A percentile compares a stretch with the other conserved stretches of the same genome.
phyloP scores from a whole-genome alignment of 768 basidiomycete genomes.

The Boletus rubroflammeus region DNA sequence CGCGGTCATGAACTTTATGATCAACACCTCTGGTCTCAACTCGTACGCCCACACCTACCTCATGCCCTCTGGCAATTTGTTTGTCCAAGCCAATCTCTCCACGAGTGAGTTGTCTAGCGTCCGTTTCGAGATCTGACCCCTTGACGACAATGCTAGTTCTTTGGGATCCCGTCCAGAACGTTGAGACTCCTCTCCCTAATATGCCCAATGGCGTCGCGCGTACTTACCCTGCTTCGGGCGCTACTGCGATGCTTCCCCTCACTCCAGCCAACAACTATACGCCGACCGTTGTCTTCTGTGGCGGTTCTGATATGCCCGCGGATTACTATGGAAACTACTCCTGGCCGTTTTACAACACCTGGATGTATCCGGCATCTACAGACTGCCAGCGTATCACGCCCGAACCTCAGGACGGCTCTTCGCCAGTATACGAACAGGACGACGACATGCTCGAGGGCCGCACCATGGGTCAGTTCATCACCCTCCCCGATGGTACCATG shows the following conservation, averaged over 20 bases:
- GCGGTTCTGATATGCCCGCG: slow-evolving; percentile 77
- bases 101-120: slow-evolving; percentile 47
- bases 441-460: slow-evolving; percentile 72
- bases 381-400: slow-evolving; percentile 86
- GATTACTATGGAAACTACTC: slow-evolving; percentile 74
- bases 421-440: slow-evolving; percentile 60
- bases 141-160: slow-evolving; percentile 31
- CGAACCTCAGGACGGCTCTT: slow-evolving; percentile 68
- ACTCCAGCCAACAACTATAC: slow-evolving; percentile 86
- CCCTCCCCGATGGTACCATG: slow-evolving; percentile 74
- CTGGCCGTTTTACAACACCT: slow-evolving; percentile 69
- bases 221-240: slow-evolving; percentile 89
- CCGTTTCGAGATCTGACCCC: neutral
- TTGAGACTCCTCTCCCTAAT: slow-evolving; percentile 59
- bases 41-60: slow-evolving; percentile 71
- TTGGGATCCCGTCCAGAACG: slow-evolving; percentile 52
- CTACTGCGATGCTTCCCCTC: slow-evolving; percentile 84
- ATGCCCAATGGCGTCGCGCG: slow-evolving; percentile 75
- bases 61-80: slow-evolving; percentile 68
- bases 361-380: slow-evolving; percentile 60
- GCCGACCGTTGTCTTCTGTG: slow-evolving; percentile 86
- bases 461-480: slow-evolving; percentile 91
- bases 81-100: slow-evolving; percentile 76
- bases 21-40: slow-evolving; percentile 72
- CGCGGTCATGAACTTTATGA: slow-evolving; percentile 59